phyloP scores from a whole-genome alignment of 495 filamentous ascomycete genomes.

The Neurospora tetraspora region DNA sequence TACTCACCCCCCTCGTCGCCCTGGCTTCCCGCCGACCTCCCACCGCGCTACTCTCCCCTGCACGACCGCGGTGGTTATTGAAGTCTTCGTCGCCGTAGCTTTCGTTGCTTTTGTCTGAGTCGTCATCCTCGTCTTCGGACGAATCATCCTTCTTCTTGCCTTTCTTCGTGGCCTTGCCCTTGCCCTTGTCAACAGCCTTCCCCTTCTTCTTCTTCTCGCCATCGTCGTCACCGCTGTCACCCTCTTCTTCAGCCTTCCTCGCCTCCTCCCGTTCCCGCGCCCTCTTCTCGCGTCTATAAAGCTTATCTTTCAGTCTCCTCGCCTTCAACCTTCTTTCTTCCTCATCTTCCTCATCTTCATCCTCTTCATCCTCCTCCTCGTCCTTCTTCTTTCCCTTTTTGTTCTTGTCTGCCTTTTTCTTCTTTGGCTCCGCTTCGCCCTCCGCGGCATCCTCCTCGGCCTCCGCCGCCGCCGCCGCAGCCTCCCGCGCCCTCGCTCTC shows the following conservation, averaged over 20 bases:
- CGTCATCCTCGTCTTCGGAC: neutral
- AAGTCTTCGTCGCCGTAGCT: neutral
- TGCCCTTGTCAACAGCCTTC: neutral
- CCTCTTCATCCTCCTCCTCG: neutral
- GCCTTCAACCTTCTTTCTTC: neutral
- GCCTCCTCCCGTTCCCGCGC: neutral
- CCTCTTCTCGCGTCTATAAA: neutral
- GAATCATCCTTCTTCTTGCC: neutral
- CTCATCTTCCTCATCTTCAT: neutral
- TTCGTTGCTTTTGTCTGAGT: neutral
- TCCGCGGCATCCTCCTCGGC: neutral
- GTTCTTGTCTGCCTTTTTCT: neutral
- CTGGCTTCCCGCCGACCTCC: neutral
- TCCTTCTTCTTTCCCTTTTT: neutral
- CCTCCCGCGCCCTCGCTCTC: neutral
- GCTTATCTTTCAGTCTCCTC: neutral
- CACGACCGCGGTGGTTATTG: neutral
- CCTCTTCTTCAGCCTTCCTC: neutral
- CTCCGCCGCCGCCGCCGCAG: neutral
- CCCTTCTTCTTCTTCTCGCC: neutral
- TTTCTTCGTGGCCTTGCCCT: neutral
- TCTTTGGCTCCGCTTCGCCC: neutral
- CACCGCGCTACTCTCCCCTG: neutral
- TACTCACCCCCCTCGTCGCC: neutral
- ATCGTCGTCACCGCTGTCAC: neutral